phyloP scores from a whole-genome alignment of 352 stramenopile genomes.

The Phytophthora colocasiae region DNA sequence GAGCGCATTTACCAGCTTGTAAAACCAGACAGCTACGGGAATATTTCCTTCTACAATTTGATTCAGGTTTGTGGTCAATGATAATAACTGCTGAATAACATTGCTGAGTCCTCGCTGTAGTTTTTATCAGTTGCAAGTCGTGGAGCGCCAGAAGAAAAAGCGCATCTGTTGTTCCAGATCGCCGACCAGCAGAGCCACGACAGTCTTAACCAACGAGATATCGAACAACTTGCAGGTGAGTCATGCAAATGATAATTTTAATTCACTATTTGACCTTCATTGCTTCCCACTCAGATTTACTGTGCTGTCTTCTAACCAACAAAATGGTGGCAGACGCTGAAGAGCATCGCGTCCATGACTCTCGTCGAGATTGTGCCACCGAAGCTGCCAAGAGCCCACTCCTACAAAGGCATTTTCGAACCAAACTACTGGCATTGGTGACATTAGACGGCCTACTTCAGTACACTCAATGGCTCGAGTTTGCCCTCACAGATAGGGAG shows the following conservation, averaged over 20 bases:
- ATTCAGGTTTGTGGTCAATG: conserved; percentile 48
- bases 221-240: conserved; percentile 59
- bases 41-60: conserved; percentile 69
- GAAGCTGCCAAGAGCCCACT: conserved; percentile 53
- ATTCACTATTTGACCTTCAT: not conserved
- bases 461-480: conserved; percentile 47
- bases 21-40: conserved; percentile 63
- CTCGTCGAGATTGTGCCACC: conserved; percentile 15
- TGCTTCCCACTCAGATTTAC: conserved; percentile 41
- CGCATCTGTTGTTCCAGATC: conserved; percentile 60
- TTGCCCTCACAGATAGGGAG: conserved; percentile 40
- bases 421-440: conserved; percentile 46
- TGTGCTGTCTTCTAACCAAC: conserved; percentile 59
- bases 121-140: conserved; percentile 53
- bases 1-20: conserved; percentile 54
- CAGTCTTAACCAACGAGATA: conserved; percentile 43
- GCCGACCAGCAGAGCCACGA: conserved; percentile 35
- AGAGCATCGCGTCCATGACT: conserved; percentile 12
- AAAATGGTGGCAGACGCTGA: conserved; percentile 39
- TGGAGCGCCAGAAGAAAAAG: conserved; percentile 57
- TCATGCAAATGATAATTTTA: not conserved
- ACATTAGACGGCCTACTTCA: conserved; percentile 34
- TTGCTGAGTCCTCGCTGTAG: conserved; percentile 16
- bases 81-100: not conserved
- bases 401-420: conserved; percentile 54